Percentiles rank a stretch among this genome's conserved stretches.
Conservation (phyloP, 2,329 filamentous ascomycete species). For the Alternaria alternata region DNA sequence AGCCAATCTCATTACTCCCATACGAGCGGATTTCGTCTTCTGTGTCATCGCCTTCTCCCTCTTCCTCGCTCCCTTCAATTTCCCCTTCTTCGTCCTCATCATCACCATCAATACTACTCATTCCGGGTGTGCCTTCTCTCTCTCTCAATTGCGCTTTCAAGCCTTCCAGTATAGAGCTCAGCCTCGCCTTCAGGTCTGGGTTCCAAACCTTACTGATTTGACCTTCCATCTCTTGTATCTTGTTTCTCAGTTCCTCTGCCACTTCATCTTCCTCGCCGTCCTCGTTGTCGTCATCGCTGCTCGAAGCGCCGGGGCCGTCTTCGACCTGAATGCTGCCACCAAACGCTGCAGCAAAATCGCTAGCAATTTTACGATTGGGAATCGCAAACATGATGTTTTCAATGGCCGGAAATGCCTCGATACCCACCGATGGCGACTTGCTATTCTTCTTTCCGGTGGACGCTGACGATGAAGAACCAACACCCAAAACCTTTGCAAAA, state of each 20-base stretch:
- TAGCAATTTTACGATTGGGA: conserved; percentile 60
- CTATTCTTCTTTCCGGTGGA: conserved; percentile 38
- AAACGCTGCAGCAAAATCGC: conserved; percentile 61
- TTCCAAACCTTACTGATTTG: conserved; percentile 48
- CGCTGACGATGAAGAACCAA: not conserved
- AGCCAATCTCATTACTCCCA: not conserved
- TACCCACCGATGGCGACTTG: conserved; percentile 5
- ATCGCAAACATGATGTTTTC: conserved; percentile 68
- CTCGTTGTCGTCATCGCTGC: conserved; percentile 33
- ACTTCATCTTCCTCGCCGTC: conserved; percentile 33
- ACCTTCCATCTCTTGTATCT: conserved; percentile 48
- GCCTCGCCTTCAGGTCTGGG: conserved; percentile 42
- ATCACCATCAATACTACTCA: not conserved
- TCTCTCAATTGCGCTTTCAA: conserved; percentile 41
- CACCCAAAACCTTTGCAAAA: conserved; percentile 56
- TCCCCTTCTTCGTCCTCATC: not conserved
- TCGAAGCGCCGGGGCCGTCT: conserved; percentile 50
- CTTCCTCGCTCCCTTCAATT: not conserved
- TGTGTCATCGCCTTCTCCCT: not conserved
- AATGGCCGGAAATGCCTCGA: conserved; percentile 55
- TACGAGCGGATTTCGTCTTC: not conserved
- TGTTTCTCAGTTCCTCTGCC: conserved; percentile 40
- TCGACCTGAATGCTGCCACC: conserved; percentile 51
- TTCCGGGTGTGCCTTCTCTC: conserved; percentile 15
- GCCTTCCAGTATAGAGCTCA: conserved; percentile 40